Percentiles rank a stretch among this genome's conserved stretches.
phyloP scores from a whole-genome alignment of 2,329 filamentous ascomycete species.

The Cercospora nicotianae region DNA sequence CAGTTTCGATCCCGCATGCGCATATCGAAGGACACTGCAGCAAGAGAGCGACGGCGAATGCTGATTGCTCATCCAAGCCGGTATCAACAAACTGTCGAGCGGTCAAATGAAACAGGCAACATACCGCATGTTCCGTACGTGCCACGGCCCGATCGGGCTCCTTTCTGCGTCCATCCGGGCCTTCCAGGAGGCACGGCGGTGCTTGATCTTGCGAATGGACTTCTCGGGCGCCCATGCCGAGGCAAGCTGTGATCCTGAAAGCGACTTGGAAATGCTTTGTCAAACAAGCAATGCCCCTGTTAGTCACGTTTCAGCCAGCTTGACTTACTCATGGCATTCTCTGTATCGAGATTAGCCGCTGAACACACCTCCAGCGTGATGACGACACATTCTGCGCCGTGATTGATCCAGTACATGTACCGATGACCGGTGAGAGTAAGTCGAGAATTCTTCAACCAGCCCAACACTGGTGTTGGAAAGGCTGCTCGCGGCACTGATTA shows the following conservation, averaged over 20 bases:
- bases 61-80: not conserved
- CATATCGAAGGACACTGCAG: not conserved
- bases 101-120: not conserved
- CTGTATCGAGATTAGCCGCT: constrained; percentile 5
- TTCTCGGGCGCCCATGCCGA: not conserved
- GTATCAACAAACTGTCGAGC: not conserved
- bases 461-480: too few species aligned
- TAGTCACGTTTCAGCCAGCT: constrained; percentile 4
- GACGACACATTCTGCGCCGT: not conserved
- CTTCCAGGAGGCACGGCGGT: not conserved
- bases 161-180: not conserved
- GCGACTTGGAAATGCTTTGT: not conserved
- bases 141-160: not conserved
- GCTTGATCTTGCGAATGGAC: not conserved
- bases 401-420: too few species aligned
- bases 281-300: constrained; percentile 4
- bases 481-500: too few species aligned
- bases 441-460: not conserved
- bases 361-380: not conserved
- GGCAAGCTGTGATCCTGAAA: not conserved
- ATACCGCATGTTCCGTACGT: not conserved
- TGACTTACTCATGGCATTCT: constrained; percentile 4
- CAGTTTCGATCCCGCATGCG: not conserved
- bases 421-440: not conserved
- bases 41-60: not conserved